Evolutionary conservation across 2,329 filamentous ascomycete genomes (phyloP), one percentile per base, ranked within the genome.

Genomic region (Cladosporium sp.): DNA sequence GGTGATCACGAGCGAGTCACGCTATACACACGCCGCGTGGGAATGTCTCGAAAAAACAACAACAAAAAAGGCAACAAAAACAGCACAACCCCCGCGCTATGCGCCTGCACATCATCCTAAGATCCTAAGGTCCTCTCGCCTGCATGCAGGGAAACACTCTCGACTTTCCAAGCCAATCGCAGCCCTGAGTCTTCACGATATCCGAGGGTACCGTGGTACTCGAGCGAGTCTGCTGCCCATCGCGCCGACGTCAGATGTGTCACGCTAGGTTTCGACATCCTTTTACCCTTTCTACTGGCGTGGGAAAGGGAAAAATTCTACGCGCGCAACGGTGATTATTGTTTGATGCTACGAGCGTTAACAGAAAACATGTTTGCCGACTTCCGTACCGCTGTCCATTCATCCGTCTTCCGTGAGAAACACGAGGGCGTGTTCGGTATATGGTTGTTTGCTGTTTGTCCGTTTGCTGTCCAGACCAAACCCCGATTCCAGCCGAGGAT

Each of bases 51-150:
- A 62, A 40, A 40, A 18, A 62, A 62, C 28, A 26, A 53, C 10
- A 53, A 40, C 57, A 40, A 35, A 11, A 18, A 33, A 21, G n/a
- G 40, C 29, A 26, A 40, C 14, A 14, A 29, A 60, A 60, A 40
- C 16, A 29, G 31, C 29, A 31, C 2, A 37, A 31, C 60, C 60
- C 60, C 61, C 61, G 33, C 61, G 49, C 61, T 49, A 56, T 44
- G 46, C 60, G 46, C 60, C 40, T 62, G 61, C 61, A 56, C 60
- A 62, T 63, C 35, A 63, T 63, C 29, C 28, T 23, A 46, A 46
- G 40, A 63, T 63, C n/a, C 28, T 12, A 46, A 21, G 10, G 6
- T 46, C 21, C 55, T 12, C 50, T 56, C 33, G 50, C 61, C 28
- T 50, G 59, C 59, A 52, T 52, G 44, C 44, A 62, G 59, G 59